Base-by-base conservation (phyloP, 805 yeast genomes). In the Ogataea henricii region DNA sequence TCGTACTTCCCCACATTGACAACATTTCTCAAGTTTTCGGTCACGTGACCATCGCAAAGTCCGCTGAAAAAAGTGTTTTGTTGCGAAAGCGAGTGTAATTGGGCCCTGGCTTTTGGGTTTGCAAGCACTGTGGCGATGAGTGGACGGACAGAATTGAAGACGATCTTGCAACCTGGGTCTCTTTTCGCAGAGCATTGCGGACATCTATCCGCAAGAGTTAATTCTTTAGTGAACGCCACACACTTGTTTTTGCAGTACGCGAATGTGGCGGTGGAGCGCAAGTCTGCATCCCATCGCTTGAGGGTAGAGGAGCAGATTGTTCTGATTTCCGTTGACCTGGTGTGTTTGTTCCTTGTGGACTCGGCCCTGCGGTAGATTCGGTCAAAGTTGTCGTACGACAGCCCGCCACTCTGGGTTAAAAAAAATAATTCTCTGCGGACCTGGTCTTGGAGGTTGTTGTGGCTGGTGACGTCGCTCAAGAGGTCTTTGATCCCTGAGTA, bases 301-400 rank as follows among this genome's bases (percentile, higher is more conserved):
- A 40, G 40, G 3, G 43, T 32, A 10, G 50, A 40, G 6, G 52
- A 38, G 30, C 53, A 49, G 6, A 53, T 44, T 16, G 51, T 21
- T 6, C 56, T 40, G 10, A 53, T 46, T 23, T 53, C 56, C 13
- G 41, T 43, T 13, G 34, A 30, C 6, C 34, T 16, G 18, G n/a
- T 14, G 34, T 30, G 16, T 17, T 17, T 30, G 32, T 34, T 33
- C 33, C 36, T 43, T 9, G 35, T 3, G 3, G 43, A 41, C 17
- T 33, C 39, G 6, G 47, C 50, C 23, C 42, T 49, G 10, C 40
- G 23, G 40, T 53, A 53, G 18, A 53, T 45, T 8, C 50, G 47
- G 33, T 53, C 56, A 22, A 53, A 49, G 23, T 48, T 53, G 18
- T 53, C 56, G 39, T 53, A 53, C 10, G 56, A 49, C 40, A 53